phyloP scores from a whole-genome alignment of 352 stramenopile species.

The Pythium vanterpoolii region DNA sequence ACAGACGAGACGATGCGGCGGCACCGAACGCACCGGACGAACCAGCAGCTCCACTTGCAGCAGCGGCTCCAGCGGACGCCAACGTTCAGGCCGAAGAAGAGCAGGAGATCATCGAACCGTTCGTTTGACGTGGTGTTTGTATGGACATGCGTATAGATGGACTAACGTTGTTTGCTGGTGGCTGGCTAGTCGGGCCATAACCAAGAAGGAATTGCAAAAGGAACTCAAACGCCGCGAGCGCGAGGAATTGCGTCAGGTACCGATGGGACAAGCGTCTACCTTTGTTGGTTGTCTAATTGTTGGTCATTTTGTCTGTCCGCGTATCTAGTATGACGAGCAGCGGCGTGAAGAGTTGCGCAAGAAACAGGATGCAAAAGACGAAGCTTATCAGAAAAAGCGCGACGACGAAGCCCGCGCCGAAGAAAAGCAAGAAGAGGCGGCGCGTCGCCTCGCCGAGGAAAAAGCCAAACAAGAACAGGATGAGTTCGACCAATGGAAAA shows the following conservation, averaged over 20 bases:
- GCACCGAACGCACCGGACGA: neutral
- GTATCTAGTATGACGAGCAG: constrained; percentile 76
- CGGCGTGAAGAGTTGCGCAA: constrained; percentile 59
- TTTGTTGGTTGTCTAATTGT: constrained; percentile 6
- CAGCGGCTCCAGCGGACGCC: neutral
- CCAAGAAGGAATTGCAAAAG: constrained; percentile 77
- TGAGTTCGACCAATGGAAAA: constrained; percentile 77
- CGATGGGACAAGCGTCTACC: neutral
- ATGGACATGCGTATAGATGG: neutral
- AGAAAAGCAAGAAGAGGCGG: constrained; percentile 41
- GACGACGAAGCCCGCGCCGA: constrained; percentile 52
- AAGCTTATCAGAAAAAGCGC: constrained; percentile 53
- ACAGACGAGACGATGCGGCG: constrained; percentile 18
- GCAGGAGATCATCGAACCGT: constrained; percentile 38
- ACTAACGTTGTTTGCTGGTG: neutral
- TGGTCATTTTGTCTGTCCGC: no score
- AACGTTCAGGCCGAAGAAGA: constrained; percentile 12
- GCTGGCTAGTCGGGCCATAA: constrained; percentile 37
- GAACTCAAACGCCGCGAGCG: constrained; percentile 73
- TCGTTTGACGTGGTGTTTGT: neutral
- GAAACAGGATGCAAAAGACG: constrained; percentile 51
- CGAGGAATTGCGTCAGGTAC: constrained; percentile 64
- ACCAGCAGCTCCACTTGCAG: neutral
- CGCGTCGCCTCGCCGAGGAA: constrained; percentile 39
- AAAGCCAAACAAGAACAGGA: constrained; percentile 63